phyloP scores from a whole-genome alignment of 352 stramenopile species.

The Phytophthora foliorum region DNA sequence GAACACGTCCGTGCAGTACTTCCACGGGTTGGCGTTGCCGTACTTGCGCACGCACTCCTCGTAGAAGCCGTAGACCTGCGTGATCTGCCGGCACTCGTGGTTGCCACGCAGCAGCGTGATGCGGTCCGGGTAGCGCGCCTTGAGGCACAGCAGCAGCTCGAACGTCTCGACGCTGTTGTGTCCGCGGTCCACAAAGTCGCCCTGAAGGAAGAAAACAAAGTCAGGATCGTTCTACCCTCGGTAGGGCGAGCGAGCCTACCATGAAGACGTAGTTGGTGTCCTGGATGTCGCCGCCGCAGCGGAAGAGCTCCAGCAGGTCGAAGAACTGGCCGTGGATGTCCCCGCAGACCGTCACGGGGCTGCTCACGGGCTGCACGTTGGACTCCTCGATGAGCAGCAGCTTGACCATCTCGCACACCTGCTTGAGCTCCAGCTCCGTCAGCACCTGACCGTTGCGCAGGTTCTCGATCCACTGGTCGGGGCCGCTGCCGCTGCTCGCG shows the following conservation, averaged over 20 bases:
- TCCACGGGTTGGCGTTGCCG: constrained; percentile 96
- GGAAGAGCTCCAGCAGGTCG: constrained; percentile 91
- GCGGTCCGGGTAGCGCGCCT: constrained; percentile 88
- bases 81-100: constrained; percentile 96
- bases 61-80: constrained; percentile 98
- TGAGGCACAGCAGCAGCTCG: constrained; percentile 87
- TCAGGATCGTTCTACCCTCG: background rate
- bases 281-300: constrained; percentile 82
- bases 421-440: constrained; percentile 90
- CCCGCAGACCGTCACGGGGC: constrained; percentile 89
- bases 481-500: constrained; percentile 64
- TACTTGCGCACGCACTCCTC: constrained; percentile 98
- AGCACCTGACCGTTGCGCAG: constrained; percentile 82
- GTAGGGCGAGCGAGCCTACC: constrained; percentile 40
- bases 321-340: constrained; percentile 94
- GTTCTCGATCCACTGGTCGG: constrained; percentile 89
- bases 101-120: constrained; percentile 92
- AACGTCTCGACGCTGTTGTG: constrained; percentile 94
- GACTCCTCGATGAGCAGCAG: constrained; percentile 93
- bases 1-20: constrained; percentile 97
- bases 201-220: constrained; percentile 47
- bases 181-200: constrained; percentile 92
- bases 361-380: constrained; percentile 92
- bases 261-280: constrained; percentile 94
- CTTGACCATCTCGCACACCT: constrained; percentile 93